A percentile compares a stretch with the other conserved stretches of the same genome.
Evolutionary conservation across 78 protist genomes (phyloP).

Genomic region (Planoprotostelium fungivorum): DNA sequence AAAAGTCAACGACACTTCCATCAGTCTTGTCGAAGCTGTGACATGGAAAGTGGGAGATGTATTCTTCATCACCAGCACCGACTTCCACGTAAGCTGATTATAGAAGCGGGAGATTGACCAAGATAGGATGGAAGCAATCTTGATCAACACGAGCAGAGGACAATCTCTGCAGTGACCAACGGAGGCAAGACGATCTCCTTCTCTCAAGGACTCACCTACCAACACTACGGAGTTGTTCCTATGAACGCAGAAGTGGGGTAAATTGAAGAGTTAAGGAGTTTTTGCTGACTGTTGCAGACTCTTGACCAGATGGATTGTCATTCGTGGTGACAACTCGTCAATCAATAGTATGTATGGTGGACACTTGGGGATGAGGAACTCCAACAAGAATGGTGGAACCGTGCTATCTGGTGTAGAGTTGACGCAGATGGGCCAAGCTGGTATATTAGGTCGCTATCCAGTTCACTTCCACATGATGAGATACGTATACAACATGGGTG

Average conservation of each 20-base stretch:
- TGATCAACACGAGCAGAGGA: not conserved
- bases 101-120: no score
- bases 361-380: not conserved
- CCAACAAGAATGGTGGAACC: not conserved
- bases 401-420: slow-evolving; percentile 34
- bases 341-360: not conserved
- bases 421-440: slow-evolving; percentile 48
- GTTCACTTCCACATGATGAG: slow-evolving; percentile 64
- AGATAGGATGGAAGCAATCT: no score
- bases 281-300: not conserved
- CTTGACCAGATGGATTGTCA: not conserved
- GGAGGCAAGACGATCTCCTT: not conserved
- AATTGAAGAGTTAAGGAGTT: no score
- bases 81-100: not conserved
- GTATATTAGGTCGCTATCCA: slow-evolving; percentile 47
- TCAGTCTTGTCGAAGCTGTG: not conserved
- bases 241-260: not conserved
- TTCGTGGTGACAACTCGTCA: not conserved
- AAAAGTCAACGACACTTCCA: not conserved
- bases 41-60: not conserved
- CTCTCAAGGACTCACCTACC: not conserved
- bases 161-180: not conserved
- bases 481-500: slow-evolving; percentile 35
- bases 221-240: not conserved
- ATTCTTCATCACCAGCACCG: not conserved